Conservation (phyloP, 805 yeast species). For the Starmerella geochares region DNA sequence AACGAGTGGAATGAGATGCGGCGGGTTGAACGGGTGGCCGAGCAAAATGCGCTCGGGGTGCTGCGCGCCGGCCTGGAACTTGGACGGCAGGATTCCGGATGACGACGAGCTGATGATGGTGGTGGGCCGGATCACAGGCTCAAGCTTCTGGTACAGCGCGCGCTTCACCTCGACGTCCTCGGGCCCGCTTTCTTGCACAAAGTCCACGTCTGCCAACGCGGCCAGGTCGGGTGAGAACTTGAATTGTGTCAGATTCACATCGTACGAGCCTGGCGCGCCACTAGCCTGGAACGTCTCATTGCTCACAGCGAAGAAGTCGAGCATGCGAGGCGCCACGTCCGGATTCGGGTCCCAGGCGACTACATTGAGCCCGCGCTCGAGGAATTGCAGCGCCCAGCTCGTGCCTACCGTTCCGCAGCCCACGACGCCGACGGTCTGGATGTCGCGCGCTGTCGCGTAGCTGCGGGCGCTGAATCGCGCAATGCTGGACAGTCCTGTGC, state of each 20-base stretch:
- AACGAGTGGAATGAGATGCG: conserved; percentile 16
- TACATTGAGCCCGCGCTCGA: conserved; percentile 13
- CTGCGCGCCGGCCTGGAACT: conserved; percentile 14
- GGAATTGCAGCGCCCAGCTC: conserved; percentile 17
- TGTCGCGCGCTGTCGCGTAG: conserved; percentile 2
- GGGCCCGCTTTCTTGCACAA: conserved; percentile 19
- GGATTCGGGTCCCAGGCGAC: conserved; percentile 14
- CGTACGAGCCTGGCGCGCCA: conserved; percentile 7
- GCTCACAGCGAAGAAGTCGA: conserved; percentile 8
- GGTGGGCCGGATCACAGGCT: conserved; percentile 11
- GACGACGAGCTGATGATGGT: conserved; percentile 17
- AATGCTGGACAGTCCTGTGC: neutral
- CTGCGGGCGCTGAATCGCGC: neutral
- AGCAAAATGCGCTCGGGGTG: conserved; percentile 20
- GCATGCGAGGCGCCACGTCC: conserved; percentile 13
- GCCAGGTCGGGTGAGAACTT: conserved; percentile 1
- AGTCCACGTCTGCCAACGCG: conserved; percentile 14
- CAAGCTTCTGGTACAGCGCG: conserved; percentile 9
- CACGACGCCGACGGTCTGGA: conserved; percentile 14
- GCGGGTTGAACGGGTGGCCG: conserved; percentile 21
- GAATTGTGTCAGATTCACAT: conserved; percentile 8
- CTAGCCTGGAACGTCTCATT: conserved; percentile 11
- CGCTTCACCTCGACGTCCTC: conserved; percentile 12
- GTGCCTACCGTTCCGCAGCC: conserved; percentile 18
- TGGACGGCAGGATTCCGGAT: conserved; percentile 14